phyloP scores from a whole-genome alignment of 1,139 yeast species.

The Lodderomyces margitis region DNA sequence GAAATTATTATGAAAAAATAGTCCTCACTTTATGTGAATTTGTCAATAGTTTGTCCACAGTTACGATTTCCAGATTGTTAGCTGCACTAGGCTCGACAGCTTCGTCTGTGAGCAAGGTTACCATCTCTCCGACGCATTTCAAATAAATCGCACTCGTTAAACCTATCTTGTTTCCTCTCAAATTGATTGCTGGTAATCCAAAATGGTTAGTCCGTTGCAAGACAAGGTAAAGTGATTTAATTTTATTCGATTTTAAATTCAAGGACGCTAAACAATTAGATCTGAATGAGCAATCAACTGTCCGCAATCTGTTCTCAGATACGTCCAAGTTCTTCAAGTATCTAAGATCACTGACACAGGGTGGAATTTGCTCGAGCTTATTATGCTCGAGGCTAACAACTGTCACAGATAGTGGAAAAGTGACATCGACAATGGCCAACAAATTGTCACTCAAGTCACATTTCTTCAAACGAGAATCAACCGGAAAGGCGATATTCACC shows the following conservation, averaged over 20 bases:
- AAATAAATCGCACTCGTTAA: not conserved
- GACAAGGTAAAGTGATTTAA: not conserved
- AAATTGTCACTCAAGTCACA: not conserved
- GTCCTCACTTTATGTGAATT: too few relatives aligned
- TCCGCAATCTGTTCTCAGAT: not conserved
- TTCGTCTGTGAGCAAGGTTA: not conserved
- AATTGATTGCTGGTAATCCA: not conserved
- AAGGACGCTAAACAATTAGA: not conserved
- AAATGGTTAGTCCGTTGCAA: not conserved
- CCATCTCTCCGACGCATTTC: not conserved
- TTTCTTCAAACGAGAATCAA: not conserved
- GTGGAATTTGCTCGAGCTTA: not conserved
- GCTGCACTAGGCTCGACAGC: not conserved
- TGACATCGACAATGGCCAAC: not conserved
- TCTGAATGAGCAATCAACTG: not conserved
- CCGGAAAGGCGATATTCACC: not conserved
- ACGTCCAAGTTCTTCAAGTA: not conserved
- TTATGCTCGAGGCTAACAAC: not conserved
- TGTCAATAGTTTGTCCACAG: too few relatives aligned
- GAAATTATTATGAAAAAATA: too few relatives aligned
- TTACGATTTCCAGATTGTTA: not conserved
- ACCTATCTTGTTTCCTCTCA: not conserved
- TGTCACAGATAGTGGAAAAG: not conserved
- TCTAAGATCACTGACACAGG: not conserved
- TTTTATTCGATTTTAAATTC: not conserved